phyloP scores from a whole-genome alignment of 1,139 yeast genomes.

The Suzukiozyma palmioleophila region DNA sequence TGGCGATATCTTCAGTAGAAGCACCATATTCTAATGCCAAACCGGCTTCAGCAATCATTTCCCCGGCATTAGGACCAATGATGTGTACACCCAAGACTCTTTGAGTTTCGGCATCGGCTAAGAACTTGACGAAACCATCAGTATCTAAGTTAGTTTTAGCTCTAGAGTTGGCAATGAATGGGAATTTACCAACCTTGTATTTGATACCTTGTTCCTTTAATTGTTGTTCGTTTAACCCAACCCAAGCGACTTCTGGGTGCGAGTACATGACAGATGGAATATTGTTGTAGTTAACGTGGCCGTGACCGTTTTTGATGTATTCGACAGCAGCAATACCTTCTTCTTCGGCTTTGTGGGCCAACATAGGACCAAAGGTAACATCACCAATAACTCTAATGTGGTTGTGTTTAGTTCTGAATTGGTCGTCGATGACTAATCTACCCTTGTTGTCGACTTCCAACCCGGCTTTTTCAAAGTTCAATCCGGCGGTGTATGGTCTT shows the following conservation, averaged over 20 bases:
- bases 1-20: slow-evolving; percentile 93
- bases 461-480: slow-evolving; percentile 84
- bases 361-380: slow-evolving; percentile 97
- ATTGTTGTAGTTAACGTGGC: slow-evolving; percentile 96
- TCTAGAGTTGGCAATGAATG: slow-evolving; percentile 97
- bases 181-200: slow-evolving; percentile 95
- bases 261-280: slow-evolving; percentile 99
- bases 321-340: slow-evolving; percentile 99
- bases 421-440: slow-evolving; percentile 88
- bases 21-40: slow-evolving; percentile 99
- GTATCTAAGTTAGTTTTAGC: slow-evolving; percentile 98
- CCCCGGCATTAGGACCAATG: slow-evolving; percentile 98
- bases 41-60: slow-evolving; percentile 98
- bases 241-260: slow-evolving; percentile 99
- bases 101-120: slow-evolving; percentile 96
- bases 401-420: slow-evolving; percentile 86
- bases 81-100: slow-evolving; percentile 95
- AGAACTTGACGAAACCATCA: slow-evolving; percentile 93
- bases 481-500: slow-evolving; percentile 92
- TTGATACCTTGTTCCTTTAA: slow-evolving; percentile 89
- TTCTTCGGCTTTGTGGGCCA: slow-evolving; percentile 99
- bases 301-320: slow-evolving; percentile 87
- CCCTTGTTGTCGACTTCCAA: slow-evolving; percentile 89
- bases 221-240: slow-evolving; percentile 94
- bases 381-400: slow-evolving; percentile 98